Evolutionary conservation across 768 basidiomycete species (phyloP).

Genomic region (Amanita muscaria): DNA sequence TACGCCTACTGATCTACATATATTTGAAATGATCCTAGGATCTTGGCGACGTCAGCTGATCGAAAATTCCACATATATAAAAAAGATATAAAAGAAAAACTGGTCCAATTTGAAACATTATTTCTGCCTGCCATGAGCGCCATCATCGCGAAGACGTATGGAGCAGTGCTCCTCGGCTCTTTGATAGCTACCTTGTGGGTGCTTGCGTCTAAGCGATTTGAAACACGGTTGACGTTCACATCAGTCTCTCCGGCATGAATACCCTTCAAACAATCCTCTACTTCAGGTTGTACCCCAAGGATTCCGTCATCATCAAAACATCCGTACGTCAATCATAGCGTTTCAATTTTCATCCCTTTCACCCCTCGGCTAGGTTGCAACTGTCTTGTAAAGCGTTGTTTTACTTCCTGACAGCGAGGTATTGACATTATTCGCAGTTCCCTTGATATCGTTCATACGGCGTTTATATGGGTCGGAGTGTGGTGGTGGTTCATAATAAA

Average conservation of each 20-base stretch:
- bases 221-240: background rate
- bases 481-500: constrained; percentile 20
- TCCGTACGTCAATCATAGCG: constrained; percentile 8
- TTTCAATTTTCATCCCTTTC: background rate
- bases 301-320: constrained; percentile 7
- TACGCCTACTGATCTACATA: too few relatives aligned
- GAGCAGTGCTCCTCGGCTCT: constrained; percentile 31
- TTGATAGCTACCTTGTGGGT: constrained; percentile 26
- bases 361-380: background rate
- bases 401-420: background rate
- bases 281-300: constrained; percentile 12
- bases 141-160: constrained; percentile 25
- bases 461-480: constrained; percentile 18
- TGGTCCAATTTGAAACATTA: too few relatives aligned
- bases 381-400: background rate
- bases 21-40: too few relatives aligned
- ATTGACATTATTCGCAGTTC: constrained; percentile 10
- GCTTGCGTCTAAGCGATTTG: background rate
- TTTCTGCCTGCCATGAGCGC: too few relatives aligned
- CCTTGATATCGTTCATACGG: constrained; percentile 19
- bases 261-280: constrained; percentile 19
- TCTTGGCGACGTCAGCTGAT: too few relatives aligned
- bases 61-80: too few relatives aligned
- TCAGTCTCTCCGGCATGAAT: constrained; percentile 26
- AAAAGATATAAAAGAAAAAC: too few relatives aligned